phyloP scores from a whole-genome alignment of 1,284 basidiomycete species.

The Phlebopus sp. region DNA sequence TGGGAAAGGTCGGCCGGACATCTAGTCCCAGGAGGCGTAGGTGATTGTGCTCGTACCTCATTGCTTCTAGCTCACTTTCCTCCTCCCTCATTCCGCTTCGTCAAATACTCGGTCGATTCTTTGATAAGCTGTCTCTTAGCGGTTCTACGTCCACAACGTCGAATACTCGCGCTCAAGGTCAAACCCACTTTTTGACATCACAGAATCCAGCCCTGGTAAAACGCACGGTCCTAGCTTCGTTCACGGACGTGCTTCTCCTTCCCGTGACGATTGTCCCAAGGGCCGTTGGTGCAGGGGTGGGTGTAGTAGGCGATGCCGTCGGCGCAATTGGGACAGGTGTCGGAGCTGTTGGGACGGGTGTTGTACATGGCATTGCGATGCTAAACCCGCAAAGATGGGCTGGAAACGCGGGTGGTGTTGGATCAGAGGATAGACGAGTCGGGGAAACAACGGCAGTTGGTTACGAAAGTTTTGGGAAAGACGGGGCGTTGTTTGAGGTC shows the following conservation, averaged over 20 bases:
- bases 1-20: constrained; percentile 71
- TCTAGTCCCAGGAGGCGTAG: constrained; percentile 15
- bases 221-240: constrained; percentile 87
- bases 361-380: constrained; percentile 84
- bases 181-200: constrained; percentile 72
- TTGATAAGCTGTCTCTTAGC: constrained; percentile 9
- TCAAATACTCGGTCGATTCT: background rate
- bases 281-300: constrained; percentile 69
- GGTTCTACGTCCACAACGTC: constrained; percentile 9
- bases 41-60: constrained; percentile 18
- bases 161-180: constrained; percentile 36
- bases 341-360: constrained; percentile 64
- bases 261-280: constrained; percentile 96
- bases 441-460: constrained; percentile 5
- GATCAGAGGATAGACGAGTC: constrained; percentile 29
- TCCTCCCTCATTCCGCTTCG: background rate
- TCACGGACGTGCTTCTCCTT: constrained; percentile 84
- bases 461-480: constrained; percentile 38
- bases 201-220: constrained; percentile 92
- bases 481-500: constrained; percentile 59
- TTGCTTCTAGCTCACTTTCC: background rate
- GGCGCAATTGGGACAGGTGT: constrained; percentile 72
- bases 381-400: constrained; percentile 84
- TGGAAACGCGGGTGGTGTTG: constrained; percentile 27
- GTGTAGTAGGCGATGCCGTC: constrained; percentile 51